Base-by-base conservation (phyloP, 768 basidiomycete genomes). In the Panaeolus cyanescens region DNA sequence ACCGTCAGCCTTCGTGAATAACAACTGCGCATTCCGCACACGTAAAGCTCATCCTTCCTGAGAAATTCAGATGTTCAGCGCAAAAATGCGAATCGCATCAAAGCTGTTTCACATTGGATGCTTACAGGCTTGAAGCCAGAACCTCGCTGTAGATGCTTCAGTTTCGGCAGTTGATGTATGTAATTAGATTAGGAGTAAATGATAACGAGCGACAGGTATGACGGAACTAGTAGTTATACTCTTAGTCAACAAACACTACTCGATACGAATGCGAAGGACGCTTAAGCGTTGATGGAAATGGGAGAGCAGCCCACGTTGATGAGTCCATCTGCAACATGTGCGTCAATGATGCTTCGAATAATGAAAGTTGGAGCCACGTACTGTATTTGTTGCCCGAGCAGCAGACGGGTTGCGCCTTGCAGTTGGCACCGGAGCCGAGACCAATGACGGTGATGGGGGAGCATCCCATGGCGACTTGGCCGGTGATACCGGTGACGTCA, bases 271-370 rank as follows among this genome's bases (percentile, higher is more conserved):
- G n/a, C 12, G 40, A 42, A 9, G 6, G 20, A 22, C 9, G 8
- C 42, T 63, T 65, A 75, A 50, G 67, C 56, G 60, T 65, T 67
- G 65, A 71, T 13, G 57, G 71, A 73, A 65, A 71, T 65, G 33
- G 74, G 71, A 17, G 67, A 62, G 70, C 72, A 74, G 19, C 72
- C 72, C 53, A 73, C 20, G 32, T 60, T 68, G 40, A 74, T 54
- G 22, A 70, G 36, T 13, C 71, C 72, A 28, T 69, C 71, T 71
- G 56, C 4, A 39, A 55, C 33, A 25, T 6, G 19, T 13, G 55
- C 7, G 30, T 8, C 22, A 36, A 20, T 30, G n/a, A 36, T 15
- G n/a, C n/a, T 45, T n/a, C n/a, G n/a, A n/a, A n/a, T n/a, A n/a
- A n/a, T n/a, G n/a, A n/a, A n/a, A n/a, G n/a, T n/a, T 9, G 15